Evolutionary conservation across 495 filamentous ascomycete genomes (phyloP), one percentile per base, ranked within the genome.

Genomic region (Aspergillus sclerotioniger): DNA sequence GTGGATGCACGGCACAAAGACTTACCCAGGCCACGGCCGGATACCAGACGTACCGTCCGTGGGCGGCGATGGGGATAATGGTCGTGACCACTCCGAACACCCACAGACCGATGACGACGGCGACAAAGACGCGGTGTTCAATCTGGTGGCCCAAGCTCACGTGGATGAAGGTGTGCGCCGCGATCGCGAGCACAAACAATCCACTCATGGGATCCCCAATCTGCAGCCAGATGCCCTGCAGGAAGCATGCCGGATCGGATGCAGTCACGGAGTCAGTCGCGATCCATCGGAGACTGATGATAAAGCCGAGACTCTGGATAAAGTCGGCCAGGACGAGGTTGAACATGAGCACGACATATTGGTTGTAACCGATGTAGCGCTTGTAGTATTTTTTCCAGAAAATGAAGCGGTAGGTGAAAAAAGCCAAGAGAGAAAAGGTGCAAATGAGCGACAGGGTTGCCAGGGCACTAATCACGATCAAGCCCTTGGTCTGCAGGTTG

Each of bases 251-350:
- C 1, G 74, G 59, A 0, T 75, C 76, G 6, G 72, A 76, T 10
- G 86, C 76, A 1, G 64, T 25, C 45, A 90, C 81, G 17, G 67
- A 69, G 60, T 85, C 74, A 3, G 67, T 61, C 9, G 58, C 49
- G 16, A 87, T 62, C 80, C 86, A 86, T 47, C 77, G 70, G 31
- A 80, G 73, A 64, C 81, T 86, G 32, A 89, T 71, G 46, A 86
- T 56, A 64, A 88, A 89, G 6, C 84, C 82, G 8, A 80, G 67
- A 3, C 81, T 69, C 59, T 89, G 87, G 57, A 88, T 83, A 31
- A 89, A 72, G 61, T 90, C 87, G 56, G 87, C 87, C 31, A 89
- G 58, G 1, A 88, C 70, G n/a, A 90, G 79, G 65, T 88, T 89
- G 67, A 82, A 84, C 53, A 90, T 82, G n/a, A 90, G 76, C 37